Percentiles rank a stretch among this genome's conserved stretches.
These are phyloP conservation scores for Phaeosphaeria sp. DNA, from an alignment of 2,329 filamentous ascomycete species.

Conservation along the genomic window DNA sequence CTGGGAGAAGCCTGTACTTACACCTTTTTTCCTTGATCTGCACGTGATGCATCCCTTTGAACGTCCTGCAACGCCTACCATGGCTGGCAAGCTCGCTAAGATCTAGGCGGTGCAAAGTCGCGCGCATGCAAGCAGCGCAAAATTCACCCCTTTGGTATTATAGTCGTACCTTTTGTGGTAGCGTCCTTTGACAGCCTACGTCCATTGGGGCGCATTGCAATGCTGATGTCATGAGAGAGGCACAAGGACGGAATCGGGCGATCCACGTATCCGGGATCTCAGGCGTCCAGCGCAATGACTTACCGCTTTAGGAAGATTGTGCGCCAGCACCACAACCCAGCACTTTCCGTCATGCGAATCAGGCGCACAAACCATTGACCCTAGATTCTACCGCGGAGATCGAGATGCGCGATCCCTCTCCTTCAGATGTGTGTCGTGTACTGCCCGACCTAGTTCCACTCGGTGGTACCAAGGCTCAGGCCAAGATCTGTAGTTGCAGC, in stretches of 20 bases:
- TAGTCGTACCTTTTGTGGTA: not conserved
- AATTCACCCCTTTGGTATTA: slow-evolving; percentile 24
- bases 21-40: slow-evolving; percentile 61
- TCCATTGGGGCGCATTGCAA: slow-evolving; percentile 8
- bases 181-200: not conserved
- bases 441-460: not conserved
- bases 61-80: slow-evolving; percentile 37
- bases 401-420: not conserved
- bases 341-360: not conserved
- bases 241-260: too few relatives aligned
- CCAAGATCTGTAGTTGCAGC: not conserved
- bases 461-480: not conserved
- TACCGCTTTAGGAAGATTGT: slow-evolving; percentile 10
- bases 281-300: not conserved
- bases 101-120: not conserved
- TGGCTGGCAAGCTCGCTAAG: not conserved
- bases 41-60: slow-evolving; percentile 44
- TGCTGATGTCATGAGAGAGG: slow-evolving; percentile 13
- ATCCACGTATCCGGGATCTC: not conserved
- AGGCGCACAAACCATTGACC: not conserved
- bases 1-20: slow-evolving; percentile 39
- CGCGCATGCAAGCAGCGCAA: slow-evolving; percentile 15
- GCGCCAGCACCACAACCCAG: not conserved
- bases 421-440: not conserved
- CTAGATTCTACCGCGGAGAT: not conserved